phyloP scores from a whole-genome alignment of 306 rosid genomes.

The Delonix regia region DNA sequence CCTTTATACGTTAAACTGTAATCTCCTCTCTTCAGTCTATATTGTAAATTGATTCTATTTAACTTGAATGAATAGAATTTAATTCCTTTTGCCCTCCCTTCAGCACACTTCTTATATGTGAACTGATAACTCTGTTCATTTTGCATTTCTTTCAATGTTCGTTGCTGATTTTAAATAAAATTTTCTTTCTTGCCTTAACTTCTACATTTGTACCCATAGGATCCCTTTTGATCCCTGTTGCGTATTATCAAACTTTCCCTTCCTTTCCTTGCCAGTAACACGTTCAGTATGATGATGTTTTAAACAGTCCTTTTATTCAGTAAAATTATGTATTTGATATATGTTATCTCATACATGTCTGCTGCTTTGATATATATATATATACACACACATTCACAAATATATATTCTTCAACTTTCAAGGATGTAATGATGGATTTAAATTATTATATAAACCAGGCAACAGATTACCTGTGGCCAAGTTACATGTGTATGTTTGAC shows the following conservation, averaged over 20 bases:
- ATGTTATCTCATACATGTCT: not conserved
- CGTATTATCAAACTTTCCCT: not conserved
- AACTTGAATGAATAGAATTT: not conserved
- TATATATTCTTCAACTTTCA: constrained; percentile 11
- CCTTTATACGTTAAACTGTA: constrained; percentile 31
- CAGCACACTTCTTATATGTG: not conserved
- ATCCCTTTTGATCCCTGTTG: constrained; percentile 19
- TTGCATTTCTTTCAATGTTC: constrained; percentile 6
- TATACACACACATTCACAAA: too few species aligned
- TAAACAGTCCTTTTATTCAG: not conserved
- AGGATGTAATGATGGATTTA: constrained; percentile 1
- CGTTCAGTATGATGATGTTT: not conserved
- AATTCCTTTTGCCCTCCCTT: constrained; percentile 15
- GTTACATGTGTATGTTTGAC: constrained; percentile 11
- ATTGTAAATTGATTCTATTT: not conserved
- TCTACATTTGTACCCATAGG: not conserved
- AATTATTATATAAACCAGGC: constrained; percentile 11
- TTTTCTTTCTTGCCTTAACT: not conserved
- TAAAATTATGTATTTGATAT: not conserved
- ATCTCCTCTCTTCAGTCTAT: constrained; percentile 1
- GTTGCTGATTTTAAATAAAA: not conserved
- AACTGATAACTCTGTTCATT: constrained; percentile 30
- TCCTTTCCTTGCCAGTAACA: not conserved
- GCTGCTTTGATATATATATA: not conserved
- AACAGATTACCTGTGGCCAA: not conserved